Conservation (phyloP, 2,329 filamentous ascomycete species). For the Setomelanomma holmii region DNA sequence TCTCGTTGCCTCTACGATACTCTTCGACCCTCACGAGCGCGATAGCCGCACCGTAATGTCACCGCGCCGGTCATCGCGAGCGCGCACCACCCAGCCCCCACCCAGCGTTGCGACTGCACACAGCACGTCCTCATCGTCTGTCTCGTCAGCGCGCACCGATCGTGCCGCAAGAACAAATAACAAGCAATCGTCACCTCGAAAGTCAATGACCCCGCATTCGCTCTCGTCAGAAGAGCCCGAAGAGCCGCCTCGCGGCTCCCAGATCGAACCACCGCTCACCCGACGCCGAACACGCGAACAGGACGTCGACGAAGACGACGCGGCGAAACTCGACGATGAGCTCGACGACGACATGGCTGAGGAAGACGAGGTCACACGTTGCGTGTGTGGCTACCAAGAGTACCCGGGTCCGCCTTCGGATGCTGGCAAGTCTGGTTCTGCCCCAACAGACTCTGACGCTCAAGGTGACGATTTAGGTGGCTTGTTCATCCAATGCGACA, state of each 20-base stretch:
- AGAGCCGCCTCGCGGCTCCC: constrained; percentile 60
- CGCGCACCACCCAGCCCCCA: constrained; percentile 75
- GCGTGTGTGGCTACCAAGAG: constrained; percentile 92
- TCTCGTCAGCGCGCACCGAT: constrained; percentile 76
- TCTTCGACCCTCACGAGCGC: not conserved
- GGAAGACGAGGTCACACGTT: constrained; percentile 91
- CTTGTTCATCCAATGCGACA: constrained; percentile 97
- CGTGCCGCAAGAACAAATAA: constrained; percentile 74
- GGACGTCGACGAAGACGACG: constrained; percentile 64
- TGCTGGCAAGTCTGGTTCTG: constrained; percentile 63
- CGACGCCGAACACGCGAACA: constrained; percentile 81
- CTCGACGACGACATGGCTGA: constrained; percentile 67
- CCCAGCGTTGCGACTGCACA: constrained; percentile 72
- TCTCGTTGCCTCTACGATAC: not conserved
- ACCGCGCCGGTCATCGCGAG: constrained; percentile 90
- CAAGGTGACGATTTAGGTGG: constrained; percentile 80
- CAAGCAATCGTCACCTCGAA: constrained; percentile 75
- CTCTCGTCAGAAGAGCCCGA: constrained; percentile 72
- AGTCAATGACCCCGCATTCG: constrained; percentile 76
- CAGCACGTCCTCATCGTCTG: constrained; percentile 76
- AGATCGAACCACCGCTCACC: constrained; percentile 72
- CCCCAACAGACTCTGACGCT: constrained; percentile 61
- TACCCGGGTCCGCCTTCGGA: constrained; percentile 80
- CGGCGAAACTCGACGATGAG: constrained; percentile 59
- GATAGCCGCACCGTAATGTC: constrained; percentile 56